A percentile compares a stretch with the other conserved stretches of the same genome.
These are phyloP conservation scores for Ceratobasidium sp. DNA, from an alignment of 1,284 basidiomycete genomes.

Conservation along the genomic window DNA sequence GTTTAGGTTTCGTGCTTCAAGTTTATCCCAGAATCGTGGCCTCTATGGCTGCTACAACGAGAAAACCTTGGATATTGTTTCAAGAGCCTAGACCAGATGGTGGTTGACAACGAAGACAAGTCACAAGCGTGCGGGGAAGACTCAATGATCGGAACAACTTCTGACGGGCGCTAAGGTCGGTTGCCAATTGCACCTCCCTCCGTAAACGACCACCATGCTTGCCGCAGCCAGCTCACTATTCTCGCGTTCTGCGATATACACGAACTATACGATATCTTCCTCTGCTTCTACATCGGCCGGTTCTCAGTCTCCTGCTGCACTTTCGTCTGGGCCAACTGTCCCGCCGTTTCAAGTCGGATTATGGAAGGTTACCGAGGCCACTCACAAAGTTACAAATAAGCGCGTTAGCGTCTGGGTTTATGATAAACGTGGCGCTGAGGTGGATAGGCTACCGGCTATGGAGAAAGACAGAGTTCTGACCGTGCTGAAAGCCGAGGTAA, in stretches of 20 bases:
- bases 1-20: neutral
- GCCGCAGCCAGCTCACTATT: constrained; percentile 93
- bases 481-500: constrained; percentile 88
- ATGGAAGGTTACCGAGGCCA: constrained; percentile 87
- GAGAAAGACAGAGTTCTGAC: constrained; percentile 82
- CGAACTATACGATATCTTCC: constrained; percentile 77
- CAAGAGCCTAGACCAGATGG: neutral
- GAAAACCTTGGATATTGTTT: neutral
- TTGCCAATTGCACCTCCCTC: constrained; percentile 14
- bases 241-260: constrained; percentile 84
- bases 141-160: neutral
- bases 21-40: neutral
- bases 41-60: neutral
- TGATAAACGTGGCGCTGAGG: constrained; percentile 83
- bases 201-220: constrained; percentile 67
- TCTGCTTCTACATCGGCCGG: constrained; percentile 50
- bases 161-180: neutral
- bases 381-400: constrained; percentile 89
- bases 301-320: constrained; percentile 59
- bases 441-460: constrained; percentile 72
- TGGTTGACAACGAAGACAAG: too few species aligned
- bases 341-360: constrained; percentile 80
- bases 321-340: constrained; percentile 58
- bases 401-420: constrained; percentile 90
- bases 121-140: too few species aligned